phyloP scores from a whole-genome alignment of 2,329 filamentous ascomycete species.

The Mollisia scopiformis region DNA sequence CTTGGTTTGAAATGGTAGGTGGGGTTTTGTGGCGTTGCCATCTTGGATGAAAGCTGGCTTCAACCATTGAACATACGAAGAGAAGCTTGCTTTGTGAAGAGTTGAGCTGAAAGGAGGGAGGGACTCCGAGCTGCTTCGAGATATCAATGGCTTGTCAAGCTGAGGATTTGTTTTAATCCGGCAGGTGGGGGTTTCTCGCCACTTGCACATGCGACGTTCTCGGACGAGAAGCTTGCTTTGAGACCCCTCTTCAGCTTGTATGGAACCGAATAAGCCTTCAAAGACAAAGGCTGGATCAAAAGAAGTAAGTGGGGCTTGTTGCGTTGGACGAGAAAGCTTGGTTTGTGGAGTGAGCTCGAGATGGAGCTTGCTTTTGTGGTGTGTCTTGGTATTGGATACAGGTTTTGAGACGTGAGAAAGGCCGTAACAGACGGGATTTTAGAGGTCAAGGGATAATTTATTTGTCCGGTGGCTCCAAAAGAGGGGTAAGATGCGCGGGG shows the following conservation, averaged over 20 bases:
- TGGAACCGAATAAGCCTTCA: too few species aligned
- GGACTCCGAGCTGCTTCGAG: too few species aligned
- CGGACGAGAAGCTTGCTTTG: not conserved
- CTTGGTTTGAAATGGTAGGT: not conserved
- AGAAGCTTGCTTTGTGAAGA: not conserved
- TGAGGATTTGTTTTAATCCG: not conserved
- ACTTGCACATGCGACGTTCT: not conserved
- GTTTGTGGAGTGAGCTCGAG: not conserved
- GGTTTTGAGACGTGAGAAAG: not conserved
- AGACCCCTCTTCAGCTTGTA: too few species aligned
- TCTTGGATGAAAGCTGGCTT: too few species aligned
- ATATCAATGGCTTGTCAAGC: too few species aligned
- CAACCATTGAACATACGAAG: not conserved
- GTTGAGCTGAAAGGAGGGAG: too few species aligned
- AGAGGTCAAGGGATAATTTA: too few species aligned
- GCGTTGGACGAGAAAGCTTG: too few species aligned
- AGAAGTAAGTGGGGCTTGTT: too few species aligned
- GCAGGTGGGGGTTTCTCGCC: not conserved
- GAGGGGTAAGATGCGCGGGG: not conserved
- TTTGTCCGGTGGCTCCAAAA: not conserved
- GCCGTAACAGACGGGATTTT: not conserved
- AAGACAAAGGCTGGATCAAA: not conserved
- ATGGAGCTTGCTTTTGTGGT: not conserved
- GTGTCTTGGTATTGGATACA: not conserved
- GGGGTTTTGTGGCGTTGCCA: not conserved